These are phyloP conservation scores for Termitomyces sp. DNA, from an alignment of 768 basidiomycete species.

Conservation along the genomic window DNA sequence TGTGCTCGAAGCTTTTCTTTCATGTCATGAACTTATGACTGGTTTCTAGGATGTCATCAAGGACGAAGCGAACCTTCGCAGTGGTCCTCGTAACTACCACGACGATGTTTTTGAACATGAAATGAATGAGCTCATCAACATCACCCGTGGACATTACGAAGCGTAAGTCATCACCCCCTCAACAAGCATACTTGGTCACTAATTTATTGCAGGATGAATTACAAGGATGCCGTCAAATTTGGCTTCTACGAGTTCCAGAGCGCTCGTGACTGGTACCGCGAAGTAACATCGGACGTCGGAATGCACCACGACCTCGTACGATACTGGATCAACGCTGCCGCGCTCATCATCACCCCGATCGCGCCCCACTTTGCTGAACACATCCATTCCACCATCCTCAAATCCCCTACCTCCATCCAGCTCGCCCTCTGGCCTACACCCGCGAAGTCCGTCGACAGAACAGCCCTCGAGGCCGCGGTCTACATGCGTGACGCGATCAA, in stretches of 20 bases:
- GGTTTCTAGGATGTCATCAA: conserved; percentile 67
- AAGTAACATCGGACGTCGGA: conserved; percentile 80
- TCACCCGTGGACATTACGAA: conserved; percentile 76
- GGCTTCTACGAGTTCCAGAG: conserved; percentile 96
- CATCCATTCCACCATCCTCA: conserved; percentile 74
- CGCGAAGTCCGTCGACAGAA: conserved; percentile 49
- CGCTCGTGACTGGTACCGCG: conserved; percentile 92
- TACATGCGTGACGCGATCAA: conserved; percentile 94
- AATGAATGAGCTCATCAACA: conserved; percentile 78
- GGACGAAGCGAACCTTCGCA: conserved; percentile 64
- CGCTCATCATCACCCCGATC: conserved; percentile 78
- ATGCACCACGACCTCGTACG: conserved; percentile 89
- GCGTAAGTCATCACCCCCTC: conserved; percentile 42
- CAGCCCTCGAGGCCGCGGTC: conserved; percentile 61
- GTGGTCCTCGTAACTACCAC: conserved; percentile 74
- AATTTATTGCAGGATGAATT: conserved; percentile 60
- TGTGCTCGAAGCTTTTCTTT: conserved; percentile 19
- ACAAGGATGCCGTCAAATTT: conserved; percentile 92
- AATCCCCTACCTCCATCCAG: conserved; percentile 74
- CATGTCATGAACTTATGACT: conserved; percentile 30
- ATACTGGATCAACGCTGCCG: conserved; percentile 79
- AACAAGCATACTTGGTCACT: background rate
- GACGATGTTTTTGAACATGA: conserved; percentile 91
- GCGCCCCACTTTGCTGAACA: conserved; percentile 94
- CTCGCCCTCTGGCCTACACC: conserved; percentile 79